Evolutionary conservation across 768 basidiomycete genomes (phyloP), one percentile per base, ranked within the genome.

Genomic region (Tricholoma terreum): DNA sequence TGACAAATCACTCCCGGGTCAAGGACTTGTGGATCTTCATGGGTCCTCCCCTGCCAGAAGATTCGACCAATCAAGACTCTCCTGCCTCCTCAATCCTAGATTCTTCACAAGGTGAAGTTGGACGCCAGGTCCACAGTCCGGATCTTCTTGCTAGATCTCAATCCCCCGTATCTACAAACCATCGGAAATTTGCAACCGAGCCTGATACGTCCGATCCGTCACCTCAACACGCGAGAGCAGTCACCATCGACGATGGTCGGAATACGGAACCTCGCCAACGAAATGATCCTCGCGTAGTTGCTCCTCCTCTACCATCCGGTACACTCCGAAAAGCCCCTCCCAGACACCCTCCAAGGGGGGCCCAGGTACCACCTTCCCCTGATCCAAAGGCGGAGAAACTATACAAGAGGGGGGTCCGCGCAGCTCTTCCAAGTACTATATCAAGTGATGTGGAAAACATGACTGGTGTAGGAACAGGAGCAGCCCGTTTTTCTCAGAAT

Each of bases 11-110:
- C 34, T 89, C 90, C 19, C 77, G 87, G 59, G 80, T 84, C 48
- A 90, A 89, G 67, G 89, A 91, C 67, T 67, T 91, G 2, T 91
- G 89, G 89, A 75, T 91, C 42, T 91, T 91, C 67, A 82, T 83
- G 0, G 86, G 86, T 19, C 80, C 84, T 36, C 57, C 67, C 35
- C 61, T 70, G 27, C 67, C 68, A 15, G 74, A 73, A 24, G 73
- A 73, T 27, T 38, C 64, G 11, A 60, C 63, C 6, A 58, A 61
- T 5, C 66, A 65, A 15, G 76, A 78, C 10, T 77, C 77, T 2
- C 69, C 67, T 5, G 60, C 69, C 1, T 61, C 70, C 8, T 72
- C 73, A 4, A 58, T 67, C 49, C 56, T 68, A 9, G 64, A 67
- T 31, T 58, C 61, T 10, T 63, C 63, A 4, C 54, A 64, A 40